Evolutionary conservation across 164 flowering plant genomes (phyloP).

Genomic region (Macadamia tetraphylla): DNA sequence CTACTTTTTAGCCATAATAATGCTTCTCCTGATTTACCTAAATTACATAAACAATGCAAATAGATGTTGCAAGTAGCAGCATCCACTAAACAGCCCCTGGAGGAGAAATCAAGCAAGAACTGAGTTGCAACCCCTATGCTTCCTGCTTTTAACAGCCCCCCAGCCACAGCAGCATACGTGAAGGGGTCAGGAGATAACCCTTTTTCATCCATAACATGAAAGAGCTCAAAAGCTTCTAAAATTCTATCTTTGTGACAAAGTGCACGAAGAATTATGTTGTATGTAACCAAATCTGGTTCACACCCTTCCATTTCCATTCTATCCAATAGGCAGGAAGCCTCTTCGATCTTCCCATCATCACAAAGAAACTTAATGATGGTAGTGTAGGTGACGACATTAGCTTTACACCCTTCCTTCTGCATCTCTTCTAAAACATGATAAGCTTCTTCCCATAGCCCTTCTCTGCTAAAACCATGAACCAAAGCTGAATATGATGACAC

Average conservation of each 20-base stretch:
- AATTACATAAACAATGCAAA: slow-evolving; percentile 32
- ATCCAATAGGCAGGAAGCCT: slow-evolving; percentile 14
- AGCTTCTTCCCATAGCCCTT: slow-evolving; percentile 33
- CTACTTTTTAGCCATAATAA: slow-evolving; percentile 23
- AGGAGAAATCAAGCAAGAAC: slow-evolving; percentile 21
- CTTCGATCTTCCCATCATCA: slow-evolving; percentile 21
- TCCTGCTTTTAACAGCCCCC: slow-evolving; percentile 42
- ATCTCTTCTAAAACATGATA: slow-evolving; percentile 29
- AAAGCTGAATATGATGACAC: slow-evolving; percentile 47
- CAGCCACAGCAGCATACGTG: slow-evolving; percentile 39
- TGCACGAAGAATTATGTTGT: slow-evolving; percentile 44
- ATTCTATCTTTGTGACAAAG: slow-evolving; percentile 24
- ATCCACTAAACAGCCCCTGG: slow-evolving; percentile 25
- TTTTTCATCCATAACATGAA: slow-evolving; percentile 26
- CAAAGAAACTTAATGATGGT: slow-evolving; percentile 15
- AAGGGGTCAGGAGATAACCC: slow-evolving; percentile 38
- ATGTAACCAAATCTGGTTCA: slow-evolving; percentile 40
- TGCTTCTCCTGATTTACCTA: slow-evolving; percentile 30
- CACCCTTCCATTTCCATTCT: slow-evolving; percentile 37
- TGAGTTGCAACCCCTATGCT: slow-evolving; percentile 14
- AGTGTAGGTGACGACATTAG: slow-evolving; percentile 44
- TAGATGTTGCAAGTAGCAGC: slow-evolving; percentile 32
- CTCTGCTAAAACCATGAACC: slow-evolving; percentile 42
- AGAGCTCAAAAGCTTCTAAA: slow-evolving; percentile 25
- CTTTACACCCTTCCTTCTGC: slow-evolving; percentile 34